Percentiles rank a stretch among this genome's conserved stretches.
phyloP scores from a whole-genome alignment of 371 early-diverging fungal species.

The Sporodiniella umbellata region DNA sequence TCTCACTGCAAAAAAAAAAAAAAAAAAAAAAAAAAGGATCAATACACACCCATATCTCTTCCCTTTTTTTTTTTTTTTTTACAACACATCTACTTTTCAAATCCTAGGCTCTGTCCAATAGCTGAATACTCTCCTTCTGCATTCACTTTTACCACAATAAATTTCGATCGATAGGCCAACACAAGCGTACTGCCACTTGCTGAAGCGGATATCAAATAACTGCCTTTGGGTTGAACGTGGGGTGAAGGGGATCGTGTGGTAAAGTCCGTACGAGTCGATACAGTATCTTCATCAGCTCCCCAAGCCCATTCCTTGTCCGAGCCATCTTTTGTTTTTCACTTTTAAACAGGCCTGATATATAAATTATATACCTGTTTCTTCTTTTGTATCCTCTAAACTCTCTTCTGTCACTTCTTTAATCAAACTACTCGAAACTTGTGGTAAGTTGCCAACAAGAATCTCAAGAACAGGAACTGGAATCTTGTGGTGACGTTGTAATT shows the following conservation, averaged over 20 bases:
- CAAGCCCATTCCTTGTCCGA: constrained; percentile 49
- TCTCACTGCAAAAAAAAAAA: constrained; percentile 31
- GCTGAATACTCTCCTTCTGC: constrained; percentile 43
- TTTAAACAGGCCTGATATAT: not conserved
- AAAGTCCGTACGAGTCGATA: constrained; percentile 9
- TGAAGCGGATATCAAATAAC: constrained; percentile 35
- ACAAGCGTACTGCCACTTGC: constrained; percentile 33
- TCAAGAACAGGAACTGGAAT: constrained; percentile 43
- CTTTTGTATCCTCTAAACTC: constrained; percentile 17
- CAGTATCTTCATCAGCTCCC: constrained; percentile 32
- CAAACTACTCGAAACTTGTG: constrained; percentile 33
- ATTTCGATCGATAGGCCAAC: constrained; percentile 41
- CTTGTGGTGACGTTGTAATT: constrained; percentile 34
- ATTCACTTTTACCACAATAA: constrained; percentile 38
- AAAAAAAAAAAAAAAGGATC: not conserved
- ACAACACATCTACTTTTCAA: constrained; percentile 43
- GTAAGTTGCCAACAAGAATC: constrained; percentile 42
- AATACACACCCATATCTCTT: too few species aligned
- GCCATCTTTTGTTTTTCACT: constrained; percentile 13
- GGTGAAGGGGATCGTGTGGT: constrained; percentile 24
- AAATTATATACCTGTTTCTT: constrained; percentile 9
- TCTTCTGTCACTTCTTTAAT: constrained; percentile 39
- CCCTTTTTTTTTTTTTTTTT: too few species aligned
- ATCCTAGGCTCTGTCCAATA: constrained; percentile 55
- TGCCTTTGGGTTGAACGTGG: constrained; percentile 24